These are phyloP conservation scores for Fusarium paranaense DNA, from an alignment of 2,329 filamentous ascomycete genomes.

Conservation along the genomic window DNA sequence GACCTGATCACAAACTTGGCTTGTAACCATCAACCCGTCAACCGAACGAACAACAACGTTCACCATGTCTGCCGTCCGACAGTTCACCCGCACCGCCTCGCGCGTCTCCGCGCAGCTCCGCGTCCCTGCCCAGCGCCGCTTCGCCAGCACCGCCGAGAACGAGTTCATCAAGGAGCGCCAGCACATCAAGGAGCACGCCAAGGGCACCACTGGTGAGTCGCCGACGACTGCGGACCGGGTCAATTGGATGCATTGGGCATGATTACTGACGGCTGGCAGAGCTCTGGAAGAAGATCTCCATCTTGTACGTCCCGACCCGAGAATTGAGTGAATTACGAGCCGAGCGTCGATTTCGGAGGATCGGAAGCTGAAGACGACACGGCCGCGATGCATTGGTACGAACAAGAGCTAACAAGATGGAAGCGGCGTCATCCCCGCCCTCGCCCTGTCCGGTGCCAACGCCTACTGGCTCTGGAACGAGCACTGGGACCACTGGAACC, in stretches of 20 bases:
- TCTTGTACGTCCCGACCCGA: slow-evolving; percentile 78
- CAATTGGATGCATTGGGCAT: slow-evolving; percentile 33
- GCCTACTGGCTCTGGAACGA: slow-evolving; percentile 92
- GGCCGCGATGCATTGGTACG: slow-evolving; percentile 6
- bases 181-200: slow-evolving; percentile 91
- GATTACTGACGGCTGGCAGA: slow-evolving; percentile 66
- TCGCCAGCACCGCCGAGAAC: slow-evolving; percentile 84
- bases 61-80: slow-evolving; percentile 74
- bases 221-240: slow-evolving; percentile 11
- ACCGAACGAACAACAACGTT: slow-evolving; percentile 42
- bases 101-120: slow-evolving; percentile 72
- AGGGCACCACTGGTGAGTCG: slow-evolving; percentile 80
- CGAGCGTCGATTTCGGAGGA: slow-evolving; percentile 22
- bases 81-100: slow-evolving; percentile 70
- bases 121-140: slow-evolving; percentile 74
- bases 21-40: slow-evolving; percentile 36
- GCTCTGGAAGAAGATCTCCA: slow-evolving; percentile 94
- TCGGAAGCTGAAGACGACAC: slow-evolving; percentile 28
- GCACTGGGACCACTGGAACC: slow-evolving; percentile 96
- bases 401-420: slow-evolving; percentile 39
- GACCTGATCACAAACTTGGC: slow-evolving; percentile 49
- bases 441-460: slow-evolving; percentile 81
- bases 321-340: slow-evolving; percentile 44
- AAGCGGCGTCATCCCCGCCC: slow-evolving; percentile 80
- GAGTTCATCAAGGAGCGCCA: slow-evolving; percentile 92